Evolutionary conservation across 352 stramenopile species (phyloP).

Genomic region (Phytophthora uliginosa): DNA sequence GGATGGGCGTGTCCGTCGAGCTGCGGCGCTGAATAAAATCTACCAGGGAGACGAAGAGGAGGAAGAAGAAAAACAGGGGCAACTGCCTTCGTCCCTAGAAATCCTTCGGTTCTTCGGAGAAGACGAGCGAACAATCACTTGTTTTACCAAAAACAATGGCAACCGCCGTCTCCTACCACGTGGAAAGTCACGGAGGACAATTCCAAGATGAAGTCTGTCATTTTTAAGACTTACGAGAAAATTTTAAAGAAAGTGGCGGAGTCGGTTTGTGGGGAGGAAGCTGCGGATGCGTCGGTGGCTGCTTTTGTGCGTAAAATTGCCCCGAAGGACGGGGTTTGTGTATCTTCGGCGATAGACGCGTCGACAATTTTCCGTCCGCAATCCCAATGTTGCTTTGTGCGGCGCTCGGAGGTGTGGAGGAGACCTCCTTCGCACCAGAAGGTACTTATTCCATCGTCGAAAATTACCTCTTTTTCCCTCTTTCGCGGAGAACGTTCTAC

Average conservation of each 20-base stretch:
- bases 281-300: conserved; percentile 3
- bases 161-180: neutral
- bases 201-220: neutral
- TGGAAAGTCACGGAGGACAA: neutral
- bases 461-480: no score
- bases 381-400: no score
- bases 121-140: neutral
- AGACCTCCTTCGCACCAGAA: no score
- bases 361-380: neutral
- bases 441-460: no score
- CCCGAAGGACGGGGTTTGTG: neutral
- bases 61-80: neutral
- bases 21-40: neutral
- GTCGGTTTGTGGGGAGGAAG: neutral
- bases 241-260: neutral
- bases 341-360: neutral
- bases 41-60: conserved; percentile 7
- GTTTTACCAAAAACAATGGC: neutral
- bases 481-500: no score
- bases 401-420: no score
- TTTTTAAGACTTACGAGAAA: conserved; percentile 3
- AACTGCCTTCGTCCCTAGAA: neutral
- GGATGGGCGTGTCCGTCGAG: neutral
- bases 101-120: conserved; percentile 12
- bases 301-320: conserved; percentile 4